These are phyloP conservation scores for Oidium heveae DNA, from an alignment of 2,329 filamentous ascomycete genomes.

Conservation along the genomic window DNA sequence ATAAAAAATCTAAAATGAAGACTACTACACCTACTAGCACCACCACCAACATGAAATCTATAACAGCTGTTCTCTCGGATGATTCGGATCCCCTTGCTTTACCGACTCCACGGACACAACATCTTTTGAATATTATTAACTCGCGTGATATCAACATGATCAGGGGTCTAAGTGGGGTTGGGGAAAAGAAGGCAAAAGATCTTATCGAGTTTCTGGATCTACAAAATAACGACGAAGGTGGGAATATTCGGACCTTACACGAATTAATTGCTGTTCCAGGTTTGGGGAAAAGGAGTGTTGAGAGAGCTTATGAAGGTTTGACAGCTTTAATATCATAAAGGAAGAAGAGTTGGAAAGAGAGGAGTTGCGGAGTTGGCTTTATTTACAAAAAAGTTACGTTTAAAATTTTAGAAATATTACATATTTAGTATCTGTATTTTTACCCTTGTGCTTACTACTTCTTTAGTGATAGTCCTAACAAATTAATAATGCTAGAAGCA, in stretches of 20 bases:
- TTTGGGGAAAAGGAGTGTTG: slow-evolving; percentile 29
- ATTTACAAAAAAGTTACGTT: too few species aligned
- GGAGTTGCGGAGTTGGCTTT: too few species aligned
- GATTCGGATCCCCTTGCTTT: slow-evolving; percentile 17
- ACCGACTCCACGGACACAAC: slow-evolving; percentile 23
- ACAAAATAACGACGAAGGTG: slow-evolving; percentile 17
- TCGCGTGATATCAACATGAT: slow-evolving; percentile 38
- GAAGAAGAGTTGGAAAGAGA: too few species aligned
- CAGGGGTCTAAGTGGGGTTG: slow-evolving; percentile 41
- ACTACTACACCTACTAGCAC: slow-evolving; percentile 13
- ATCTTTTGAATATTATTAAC: slow-evolving; percentile 8
- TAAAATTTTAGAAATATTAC: too few species aligned
- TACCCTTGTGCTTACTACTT: too few species aligned
- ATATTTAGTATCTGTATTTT: too few species aligned
- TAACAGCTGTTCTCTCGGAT: slow-evolving; percentile 11
- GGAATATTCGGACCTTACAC: slow-evolving; percentile 21
- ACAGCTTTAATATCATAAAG: neutral
- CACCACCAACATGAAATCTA: slow-evolving; percentile 11
- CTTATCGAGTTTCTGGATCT: slow-evolving; percentile 29
- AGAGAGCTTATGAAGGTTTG: slow-evolving; percentile 22
- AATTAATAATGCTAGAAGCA: too few species aligned
- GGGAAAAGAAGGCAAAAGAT: slow-evolving; percentile 42
- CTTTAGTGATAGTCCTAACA: too few species aligned
- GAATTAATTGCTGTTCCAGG: slow-evolving; percentile 29
- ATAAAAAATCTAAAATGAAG: slow-evolving; percentile 5